These are phyloP conservation scores for Pseudocercospora fuligena DNA, from an alignment of 2,329 filamentous ascomycete genomes.

Conservation along the genomic window DNA sequence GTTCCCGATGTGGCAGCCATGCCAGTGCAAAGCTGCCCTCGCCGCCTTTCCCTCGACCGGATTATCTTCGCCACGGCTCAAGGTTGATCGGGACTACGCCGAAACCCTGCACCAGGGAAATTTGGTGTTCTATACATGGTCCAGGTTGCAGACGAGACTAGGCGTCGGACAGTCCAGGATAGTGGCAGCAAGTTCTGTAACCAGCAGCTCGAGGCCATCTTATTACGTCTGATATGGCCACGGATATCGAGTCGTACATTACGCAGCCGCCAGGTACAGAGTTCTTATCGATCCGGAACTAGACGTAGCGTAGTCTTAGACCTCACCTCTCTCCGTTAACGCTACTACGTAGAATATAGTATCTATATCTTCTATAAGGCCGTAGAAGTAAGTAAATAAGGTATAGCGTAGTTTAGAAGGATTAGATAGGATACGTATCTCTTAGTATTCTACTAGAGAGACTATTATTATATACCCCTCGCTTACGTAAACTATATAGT, in stretches of 20 bases:
- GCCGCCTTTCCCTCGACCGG: conserved; percentile 4
- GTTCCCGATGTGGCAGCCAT: neutral
- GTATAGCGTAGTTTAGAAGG: too few species aligned
- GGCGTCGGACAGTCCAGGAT: conserved; percentile 12
- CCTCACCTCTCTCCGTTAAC: conserved; percentile 12
- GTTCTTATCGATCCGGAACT: conserved; percentile 27
- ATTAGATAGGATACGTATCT: too few species aligned
- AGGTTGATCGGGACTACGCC: conserved; percentile 1
- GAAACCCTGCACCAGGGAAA: conserved; percentile 2
- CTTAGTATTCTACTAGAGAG: too few species aligned
- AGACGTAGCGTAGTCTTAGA: conserved; percentile 17
- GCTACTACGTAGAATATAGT: conserved; percentile 27
- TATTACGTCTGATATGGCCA: conserved; percentile 20
- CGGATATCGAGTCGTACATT: conserved; percentile 21
- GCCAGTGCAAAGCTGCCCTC: neutral
- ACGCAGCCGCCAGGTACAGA: conserved; percentile 21
- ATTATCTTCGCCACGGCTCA: conserved; percentile 18
- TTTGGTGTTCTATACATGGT: conserved; percentile 13
- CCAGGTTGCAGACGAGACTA: conserved; percentile 7
- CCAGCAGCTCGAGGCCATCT: conserved; percentile 8
- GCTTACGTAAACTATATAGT: too few species aligned
- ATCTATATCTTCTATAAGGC: too few species aligned
- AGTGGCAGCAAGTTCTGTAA: neutral
- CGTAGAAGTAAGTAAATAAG: too few species aligned
- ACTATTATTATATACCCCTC: neutral